Evolutionary conservation across 1,284 basidiomycete genomes (phyloP), one percentile per base, ranked within the genome.

Genomic region (Heliocybe sulcata): DNA sequence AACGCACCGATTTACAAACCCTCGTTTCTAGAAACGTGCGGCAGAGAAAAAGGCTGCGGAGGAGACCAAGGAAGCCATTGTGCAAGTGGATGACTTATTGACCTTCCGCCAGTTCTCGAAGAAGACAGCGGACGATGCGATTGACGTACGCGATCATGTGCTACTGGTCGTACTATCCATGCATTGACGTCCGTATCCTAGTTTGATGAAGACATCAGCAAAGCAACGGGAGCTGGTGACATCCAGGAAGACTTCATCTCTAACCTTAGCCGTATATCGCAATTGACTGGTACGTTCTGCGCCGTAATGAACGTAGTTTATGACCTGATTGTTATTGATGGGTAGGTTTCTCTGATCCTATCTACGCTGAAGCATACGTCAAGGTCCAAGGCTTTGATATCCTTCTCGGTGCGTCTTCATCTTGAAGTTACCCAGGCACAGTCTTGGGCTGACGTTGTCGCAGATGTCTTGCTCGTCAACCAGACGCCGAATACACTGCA

Each of bases 341-440:
- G n/a, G 9, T 59, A 89, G 94, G 95, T 29, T 99, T 99, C 78
- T 98, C 95, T 23, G 97, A 99, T 67, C 93, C 96, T 1, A 94
- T 99, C 57, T 99, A 99, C 65, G 95, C 96, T 3, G 97, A 99
- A 69, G 96, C 96, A 1, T 95, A 95, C 63, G 95, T 99, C 64
- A 97, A 96, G 69, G 94, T 99, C 67, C 93, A 98, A 63, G 94
- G 96, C 54, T 99, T 99, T 68, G 97, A 99, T 70, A 98, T 99
- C 64, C 74, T 95, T 54, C 82, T 98, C 2, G 90, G 90, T 90
- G 53, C 25, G 77, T 59, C 60, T 51, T 48, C 42, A 57, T 47
- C 14, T 14, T 45, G 26, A 29, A 19, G 22, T n/a, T 50, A 31
- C 22, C 1, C 48, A 19, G 19, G 52, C 38, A 23, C 47, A 26